Evolutionary conservation across 2,329 filamentous ascomycete species (phyloP), one percentile per base, ranked within the genome.

Genomic region (Pseudocercospora fijiensis): DNA sequence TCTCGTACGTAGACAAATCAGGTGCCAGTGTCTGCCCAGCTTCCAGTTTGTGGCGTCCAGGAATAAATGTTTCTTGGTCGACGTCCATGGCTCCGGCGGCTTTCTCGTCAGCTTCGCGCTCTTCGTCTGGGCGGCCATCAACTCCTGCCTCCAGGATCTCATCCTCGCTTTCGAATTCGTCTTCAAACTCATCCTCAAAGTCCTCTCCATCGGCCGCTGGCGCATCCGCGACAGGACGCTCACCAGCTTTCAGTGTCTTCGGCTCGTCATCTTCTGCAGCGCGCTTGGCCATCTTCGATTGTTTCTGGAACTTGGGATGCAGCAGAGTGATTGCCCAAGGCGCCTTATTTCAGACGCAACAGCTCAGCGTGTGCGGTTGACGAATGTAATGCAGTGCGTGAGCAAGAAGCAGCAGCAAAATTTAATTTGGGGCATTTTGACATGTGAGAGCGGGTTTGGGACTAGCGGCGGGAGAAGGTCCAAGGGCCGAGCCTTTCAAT

Each of bases 171-270:
- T 97, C 93, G 71, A 90, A 94, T 75, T 94, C 91, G 73, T 94
- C 91, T 78, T 94, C 91, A 71, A 94, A 97, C 75, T 98, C 94
- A 79, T 97, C 95, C 75, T 96, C 95, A 68, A 96, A 98, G 70
- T 98, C 90, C 67, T 84, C 83, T 65, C 79, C 82, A 61, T 86
- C 84, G 67, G 83, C 79, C 68, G 82, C 77, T 75, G 78, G 79
- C 68, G 76, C 76, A 60, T 80, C 77, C 57, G 76, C 75, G 67
- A 85, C 78, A 65, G 86, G 86, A 30, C 86, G 81, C 65, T 86
- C 84, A 63, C 86, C 86, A 66, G 83, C 83, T 77, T 88, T 88
- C 71, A 88, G 82, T 45, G 84, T 78, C 64, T 82, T 80, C 26
- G 72, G 68, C 41, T 81, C 81, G 33, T 79, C 76, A 52, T 81